Percentiles rank a stretch among this genome's conserved stretches.
Conservation (phyloP, 129 eudicot species). For the Pittosporum tobira region DNA sequence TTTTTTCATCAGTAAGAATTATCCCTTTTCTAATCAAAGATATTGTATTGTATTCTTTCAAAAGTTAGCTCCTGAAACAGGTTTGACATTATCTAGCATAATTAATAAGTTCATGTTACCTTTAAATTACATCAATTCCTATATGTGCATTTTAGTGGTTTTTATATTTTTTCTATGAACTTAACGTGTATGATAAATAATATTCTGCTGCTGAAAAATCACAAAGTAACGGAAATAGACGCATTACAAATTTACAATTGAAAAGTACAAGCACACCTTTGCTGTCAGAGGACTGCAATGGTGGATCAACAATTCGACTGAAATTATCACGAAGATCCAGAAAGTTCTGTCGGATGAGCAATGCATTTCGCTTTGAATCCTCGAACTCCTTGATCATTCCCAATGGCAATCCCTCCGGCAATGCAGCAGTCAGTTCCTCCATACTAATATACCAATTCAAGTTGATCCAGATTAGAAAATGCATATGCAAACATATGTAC, state of each 20-base stretch:
- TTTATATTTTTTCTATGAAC: too few relatives aligned
- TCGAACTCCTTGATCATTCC: constrained; percentile 94
- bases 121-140: too few relatives aligned
- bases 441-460: constrained; percentile 23
- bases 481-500: not conserved
- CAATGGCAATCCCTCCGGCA: constrained; percentile 80
- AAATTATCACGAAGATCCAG: constrained; percentile 86
- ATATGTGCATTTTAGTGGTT: too few relatives aligned
- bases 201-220: not conserved
- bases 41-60: too few relatives aligned
- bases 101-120: too few relatives aligned
- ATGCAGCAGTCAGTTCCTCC: constrained; percentile 53
- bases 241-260: not conserved
- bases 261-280: constrained; percentile 32
- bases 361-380: constrained; percentile 60
- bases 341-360: constrained; percentile 70
- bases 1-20: too few relatives aligned
- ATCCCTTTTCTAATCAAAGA: too few relatives aligned
- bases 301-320: constrained; percentile 71
- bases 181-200: not conserved
- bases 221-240: not conserved
- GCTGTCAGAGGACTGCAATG: constrained; percentile 28
- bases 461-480: not conserved
- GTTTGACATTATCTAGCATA: too few relatives aligned
- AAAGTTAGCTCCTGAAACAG: too few relatives aligned